Evolutionary conservation across 225 moss, liverwort and hornwort genomes (phyloP).

Genomic region (Marchantia paleacea): DNA sequence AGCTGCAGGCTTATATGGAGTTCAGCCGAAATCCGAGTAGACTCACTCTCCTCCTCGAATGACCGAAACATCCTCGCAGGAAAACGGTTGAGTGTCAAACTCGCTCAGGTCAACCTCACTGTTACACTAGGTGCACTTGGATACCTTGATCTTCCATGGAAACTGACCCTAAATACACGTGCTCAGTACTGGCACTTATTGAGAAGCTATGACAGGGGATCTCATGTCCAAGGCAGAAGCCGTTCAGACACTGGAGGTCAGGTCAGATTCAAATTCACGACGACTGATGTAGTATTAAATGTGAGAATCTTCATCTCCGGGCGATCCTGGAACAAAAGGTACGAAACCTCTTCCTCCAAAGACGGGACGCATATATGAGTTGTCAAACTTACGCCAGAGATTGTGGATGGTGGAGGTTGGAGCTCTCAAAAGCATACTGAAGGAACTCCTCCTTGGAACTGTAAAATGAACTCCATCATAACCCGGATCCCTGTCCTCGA

Average conservation of each 20-base stretch:
- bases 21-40: constrained; percentile 1
- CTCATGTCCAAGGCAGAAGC: not conserved
- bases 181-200: constrained; percentile 3
- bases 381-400: constrained; percentile 75
- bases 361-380: constrained; percentile 80
- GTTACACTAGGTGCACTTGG: not conserved
- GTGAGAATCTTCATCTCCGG: constrained; percentile 41
- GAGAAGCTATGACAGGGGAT: constrained; percentile 7
- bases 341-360: constrained; percentile 87
- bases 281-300: not conserved
- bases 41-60: not conserved
- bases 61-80: not conserved
- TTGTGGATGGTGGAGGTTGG: constrained; percentile 76
- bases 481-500: not conserved
- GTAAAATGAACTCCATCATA: constrained; percentile 9
- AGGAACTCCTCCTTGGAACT: constrained; percentile 29
- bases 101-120: not conserved
- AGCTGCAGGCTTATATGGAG: not conserved
- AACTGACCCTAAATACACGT: constrained; percentile 13
- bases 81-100: not conserved
- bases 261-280: not conserved
- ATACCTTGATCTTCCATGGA: constrained; percentile 9
- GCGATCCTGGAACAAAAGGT: constrained; percentile 51
- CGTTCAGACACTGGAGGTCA: constrained; percentile 1
- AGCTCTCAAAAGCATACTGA: constrained; percentile 61